Conservation (phyloP, 495 filamentous ascomycete genomes). For the Talaromyces trachyspermus region DNA sequence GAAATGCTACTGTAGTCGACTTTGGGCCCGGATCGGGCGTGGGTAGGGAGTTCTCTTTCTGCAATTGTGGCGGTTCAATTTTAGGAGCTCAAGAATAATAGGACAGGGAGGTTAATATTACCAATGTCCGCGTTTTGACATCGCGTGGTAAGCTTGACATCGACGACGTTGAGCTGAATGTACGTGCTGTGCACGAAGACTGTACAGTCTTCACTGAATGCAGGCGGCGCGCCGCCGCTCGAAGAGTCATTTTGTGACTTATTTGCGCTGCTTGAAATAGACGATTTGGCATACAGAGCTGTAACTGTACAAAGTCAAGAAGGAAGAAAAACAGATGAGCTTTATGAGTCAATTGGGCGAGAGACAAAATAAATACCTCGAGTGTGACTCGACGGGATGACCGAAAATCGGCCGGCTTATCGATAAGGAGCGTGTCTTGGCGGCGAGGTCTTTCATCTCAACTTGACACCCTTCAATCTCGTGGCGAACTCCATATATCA, state of each 20-base stretch:
- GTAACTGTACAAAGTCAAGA: slow-evolving; percentile 1
- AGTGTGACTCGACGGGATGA: neutral
- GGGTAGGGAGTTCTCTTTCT: slow-evolving; percentile 59
- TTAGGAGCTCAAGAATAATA: no score
- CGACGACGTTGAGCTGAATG: slow-evolving; percentile 8
- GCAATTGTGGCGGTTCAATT: no score
- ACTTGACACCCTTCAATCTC: no score
- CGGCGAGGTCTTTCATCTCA: no score
- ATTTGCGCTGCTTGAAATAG: no score
- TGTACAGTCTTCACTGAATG: slow-evolving; percentile 13
- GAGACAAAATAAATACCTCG: slow-evolving; percentile 6
- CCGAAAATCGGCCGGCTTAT: slow-evolving; percentile 9
- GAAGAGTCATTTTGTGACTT: slow-evolving; percentile 18
- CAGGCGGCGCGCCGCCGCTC: slow-evolving; percentile 33
- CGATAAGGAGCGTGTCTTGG: no score
- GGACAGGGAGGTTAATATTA: neutral
- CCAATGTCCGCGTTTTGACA: slow-evolving; percentile 5
- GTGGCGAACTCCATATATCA: neutral
- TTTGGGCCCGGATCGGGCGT: slow-evolving; percentile 73
- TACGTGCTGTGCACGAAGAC: slow-evolving; percentile 1
- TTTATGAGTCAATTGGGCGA: slow-evolving; percentile 8
- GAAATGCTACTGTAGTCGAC: slow-evolving; percentile 66
- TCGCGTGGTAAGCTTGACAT: slow-evolving; percentile 1
- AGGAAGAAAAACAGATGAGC: neutral
- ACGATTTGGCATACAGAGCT: no score